Evolutionary conservation across 2,329 filamentous ascomycete genomes (phyloP).

Genomic region (Corniculantispora saksenae): DNA sequence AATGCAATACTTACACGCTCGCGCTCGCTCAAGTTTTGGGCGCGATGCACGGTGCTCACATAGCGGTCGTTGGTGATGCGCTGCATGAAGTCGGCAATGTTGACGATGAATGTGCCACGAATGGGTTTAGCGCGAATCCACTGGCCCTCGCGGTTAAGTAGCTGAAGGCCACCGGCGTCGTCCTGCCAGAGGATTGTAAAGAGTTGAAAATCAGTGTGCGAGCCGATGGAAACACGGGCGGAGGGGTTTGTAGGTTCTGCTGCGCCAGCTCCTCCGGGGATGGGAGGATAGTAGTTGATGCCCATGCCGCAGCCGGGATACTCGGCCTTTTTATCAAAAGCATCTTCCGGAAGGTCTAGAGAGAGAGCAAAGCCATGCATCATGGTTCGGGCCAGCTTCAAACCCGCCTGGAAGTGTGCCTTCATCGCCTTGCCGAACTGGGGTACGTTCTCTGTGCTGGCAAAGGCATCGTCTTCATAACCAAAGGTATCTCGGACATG

Average conservation of each 20-base stretch:
- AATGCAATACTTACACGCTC: slow-evolving; percentile 48
- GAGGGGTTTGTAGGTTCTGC: not conserved
- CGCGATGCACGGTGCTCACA: slow-evolving; percentile 50
- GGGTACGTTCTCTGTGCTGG: slow-evolving; percentile 48
- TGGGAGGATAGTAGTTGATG: slow-evolving; percentile 43
- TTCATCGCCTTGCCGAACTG: slow-evolving; percentile 49
- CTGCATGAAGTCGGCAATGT: slow-evolving; percentile 53
- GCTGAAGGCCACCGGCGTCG: slow-evolving; percentile 43
- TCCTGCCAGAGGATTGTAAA: slow-evolving; percentile 52
- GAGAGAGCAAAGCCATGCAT: slow-evolving; percentile 56
- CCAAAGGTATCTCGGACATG: slow-evolving; percentile 44
- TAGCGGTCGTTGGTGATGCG: slow-evolving; percentile 52
- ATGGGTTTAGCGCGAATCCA: slow-evolving; percentile 46
- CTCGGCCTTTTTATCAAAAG: slow-evolving; percentile 55
- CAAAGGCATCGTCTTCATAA: slow-evolving; percentile 55
- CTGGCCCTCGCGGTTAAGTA: slow-evolving; percentile 38
- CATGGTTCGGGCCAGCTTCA: slow-evolving; percentile 52
- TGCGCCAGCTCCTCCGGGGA: slow-evolving; percentile 4
- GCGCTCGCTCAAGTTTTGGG: slow-evolving; percentile 40
- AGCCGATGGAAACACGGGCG: slow-evolving; percentile 43
- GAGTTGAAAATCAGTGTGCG: slow-evolving; percentile 55
- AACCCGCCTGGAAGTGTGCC: slow-evolving; percentile 48
- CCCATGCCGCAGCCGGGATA: slow-evolving; percentile 49
- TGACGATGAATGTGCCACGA: slow-evolving; percentile 49
- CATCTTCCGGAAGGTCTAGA: slow-evolving; percentile 53